Conservation (phyloP, 1,139 yeast genomes). For the Candida labiduridarum region DNA sequence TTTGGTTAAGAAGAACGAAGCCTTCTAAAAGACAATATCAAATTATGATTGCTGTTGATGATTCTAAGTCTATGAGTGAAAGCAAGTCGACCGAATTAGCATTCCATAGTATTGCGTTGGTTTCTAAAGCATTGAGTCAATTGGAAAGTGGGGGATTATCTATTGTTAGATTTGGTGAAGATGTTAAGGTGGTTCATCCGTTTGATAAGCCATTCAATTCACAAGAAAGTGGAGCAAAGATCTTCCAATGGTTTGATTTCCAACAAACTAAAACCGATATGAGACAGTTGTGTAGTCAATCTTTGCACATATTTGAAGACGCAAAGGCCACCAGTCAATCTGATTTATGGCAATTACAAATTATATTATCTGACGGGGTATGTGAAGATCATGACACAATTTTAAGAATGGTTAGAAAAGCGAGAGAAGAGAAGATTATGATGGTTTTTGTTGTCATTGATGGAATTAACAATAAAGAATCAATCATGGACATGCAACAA, state of each 20-base stretch:
- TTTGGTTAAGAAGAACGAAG: conserved; percentile 96
- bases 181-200: conserved; percentile 82
- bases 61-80: conserved; percentile 96
- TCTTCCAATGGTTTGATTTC: conserved; percentile 90
- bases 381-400: conserved; percentile 91
- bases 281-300: conserved; percentile 66
- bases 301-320: conserved; percentile 73
- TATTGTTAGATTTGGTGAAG: conserved; percentile 88
- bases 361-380: conserved; percentile 92
- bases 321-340: conserved; percentile 58
- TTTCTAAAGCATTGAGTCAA: conserved; percentile 90
- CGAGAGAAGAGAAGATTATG: conserved; percentile 92
- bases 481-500: conserved; percentile 93
- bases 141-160: conserved; percentile 93
- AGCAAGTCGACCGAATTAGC: conserved; percentile 89
- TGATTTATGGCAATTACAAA: conserved; percentile 92
- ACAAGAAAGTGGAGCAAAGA: conserved; percentile 78
- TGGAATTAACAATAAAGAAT: conserved; percentile 80
- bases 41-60: conserved; percentile 96
- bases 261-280: conserved; percentile 88
- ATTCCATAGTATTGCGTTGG: conserved; percentile 91
- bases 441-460: conserved; percentile 93
- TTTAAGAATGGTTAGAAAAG: conserved; percentile 81
- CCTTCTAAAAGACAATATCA: conserved; percentile 98
- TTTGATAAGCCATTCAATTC: conserved; percentile 80